These are phyloP conservation scores for Venturia nashicola DNA, from an alignment of 2,329 filamentous ascomycete genomes.

Conservation along the genomic window DNA sequence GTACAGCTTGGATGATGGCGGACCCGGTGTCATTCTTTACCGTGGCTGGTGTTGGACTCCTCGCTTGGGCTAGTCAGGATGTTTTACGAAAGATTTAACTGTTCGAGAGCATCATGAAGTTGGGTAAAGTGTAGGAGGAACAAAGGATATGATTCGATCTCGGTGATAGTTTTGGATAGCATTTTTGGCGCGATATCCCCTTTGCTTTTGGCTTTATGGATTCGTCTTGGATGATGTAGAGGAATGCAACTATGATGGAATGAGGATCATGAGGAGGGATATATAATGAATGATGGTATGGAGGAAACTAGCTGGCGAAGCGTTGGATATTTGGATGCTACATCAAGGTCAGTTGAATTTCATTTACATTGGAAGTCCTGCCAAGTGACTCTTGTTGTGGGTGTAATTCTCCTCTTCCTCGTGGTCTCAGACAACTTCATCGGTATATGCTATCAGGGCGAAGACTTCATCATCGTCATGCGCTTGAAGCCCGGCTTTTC, in stretches of 20 bases:
- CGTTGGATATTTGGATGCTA: neutral
- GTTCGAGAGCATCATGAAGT: too few species aligned
- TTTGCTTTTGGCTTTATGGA: neutral
- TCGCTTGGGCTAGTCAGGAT: neutral
- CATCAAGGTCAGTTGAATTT: too few species aligned
- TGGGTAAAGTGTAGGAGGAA: too few species aligned
- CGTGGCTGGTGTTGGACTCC: neutral
- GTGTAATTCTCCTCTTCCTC: too few species aligned
- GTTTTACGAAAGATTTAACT: neutral
- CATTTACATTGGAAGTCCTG: too few species aligned
- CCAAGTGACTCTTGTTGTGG: too few species aligned
- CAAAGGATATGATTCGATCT: too few species aligned
- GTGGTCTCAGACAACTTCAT: too few species aligned
- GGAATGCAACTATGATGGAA: neutral
- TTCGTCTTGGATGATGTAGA: neutral
- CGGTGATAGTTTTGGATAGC: neutral
- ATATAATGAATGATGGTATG: neutral
- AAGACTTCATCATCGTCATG: too few species aligned
- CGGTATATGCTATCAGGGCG: too few species aligned
- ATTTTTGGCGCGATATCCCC: neutral
- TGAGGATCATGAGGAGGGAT: too few species aligned
- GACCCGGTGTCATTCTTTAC: neutral
- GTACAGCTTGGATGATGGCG: neutral
- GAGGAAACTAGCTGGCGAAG: neutral
- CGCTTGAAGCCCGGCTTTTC: too few species aligned